Conservation (phyloP, 371 early-diverging fungal species). For the Mucor sp. region DNA sequence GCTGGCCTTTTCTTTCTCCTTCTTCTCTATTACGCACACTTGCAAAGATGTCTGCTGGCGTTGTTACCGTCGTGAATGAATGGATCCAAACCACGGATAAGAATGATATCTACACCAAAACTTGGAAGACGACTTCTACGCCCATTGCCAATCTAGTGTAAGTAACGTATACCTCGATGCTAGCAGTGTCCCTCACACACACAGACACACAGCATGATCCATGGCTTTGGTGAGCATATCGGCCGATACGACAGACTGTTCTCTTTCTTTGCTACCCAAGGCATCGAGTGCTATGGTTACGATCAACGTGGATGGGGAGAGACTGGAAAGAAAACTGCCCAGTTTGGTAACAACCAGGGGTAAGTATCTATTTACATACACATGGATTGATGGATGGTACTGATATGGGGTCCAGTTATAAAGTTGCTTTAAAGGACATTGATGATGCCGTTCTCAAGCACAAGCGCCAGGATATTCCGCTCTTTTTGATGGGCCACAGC, state of each 20-base stretch:
- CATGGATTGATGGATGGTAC: background rate
- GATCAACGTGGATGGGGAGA: slow-evolving; percentile 74
- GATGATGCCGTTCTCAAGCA: slow-evolving; percentile 52
- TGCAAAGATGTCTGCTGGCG: slow-evolving; percentile 4
- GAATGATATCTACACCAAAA: slow-evolving; percentile 47
- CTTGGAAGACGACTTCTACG: slow-evolving; percentile 39
- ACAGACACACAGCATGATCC: slow-evolving; percentile 50
- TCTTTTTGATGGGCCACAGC: slow-evolving; percentile 68
- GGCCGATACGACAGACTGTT: slow-evolving; percentile 62
- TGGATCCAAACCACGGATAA: slow-evolving; percentile 44
- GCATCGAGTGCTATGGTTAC: slow-evolving; percentile 58
- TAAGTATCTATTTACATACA: slow-evolving; percentile 18
- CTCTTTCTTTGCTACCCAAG: slow-evolving; percentile 51
- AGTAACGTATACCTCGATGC: background rate
- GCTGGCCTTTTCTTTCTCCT: slow-evolving; percentile 2
- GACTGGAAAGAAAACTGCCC: slow-evolving; percentile 54
- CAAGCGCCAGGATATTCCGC: slow-evolving; percentile 45
- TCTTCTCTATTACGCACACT: slow-evolving; percentile 3
- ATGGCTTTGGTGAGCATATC: slow-evolving; percentile 72
- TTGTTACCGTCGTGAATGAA: slow-evolving; percentile 25
- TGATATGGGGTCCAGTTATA: slow-evolving; percentile 22
- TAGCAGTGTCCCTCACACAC: too few relatives aligned
- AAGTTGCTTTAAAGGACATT: slow-evolving; percentile 51
- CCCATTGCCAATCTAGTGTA: slow-evolving; percentile 44
- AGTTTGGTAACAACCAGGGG: slow-evolving; percentile 58